Base-by-base conservation (phyloP, 768 basidiomycete species). In the Mycena latifolia region DNA sequence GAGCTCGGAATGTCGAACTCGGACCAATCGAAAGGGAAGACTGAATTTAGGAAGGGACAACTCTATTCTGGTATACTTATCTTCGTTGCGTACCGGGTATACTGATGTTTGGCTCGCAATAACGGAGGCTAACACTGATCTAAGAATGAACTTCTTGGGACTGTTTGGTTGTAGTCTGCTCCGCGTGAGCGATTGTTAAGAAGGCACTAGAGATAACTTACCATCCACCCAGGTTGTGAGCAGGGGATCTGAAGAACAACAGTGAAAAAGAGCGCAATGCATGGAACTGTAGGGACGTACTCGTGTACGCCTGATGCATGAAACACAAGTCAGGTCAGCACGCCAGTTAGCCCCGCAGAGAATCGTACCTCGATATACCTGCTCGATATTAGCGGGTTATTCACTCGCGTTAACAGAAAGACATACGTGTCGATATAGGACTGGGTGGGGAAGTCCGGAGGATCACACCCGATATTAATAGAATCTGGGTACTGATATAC, bases 401-500 rank as follows among this genome's bases (percentile, higher is more conserved):
- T n/a, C n/a, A n/a, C n/a, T n/a, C n/a, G n/a, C n/a, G 14, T 35
- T 6, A 14, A 6, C 33, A 35, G 33, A 31, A 48, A 46, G 24
- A 53, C 69, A 67, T 85, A 84, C 74, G 83, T 84, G 39, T 85
- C 70, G 67, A 92, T 93, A 73, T 92, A 93, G 22, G 79, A 77
- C 43, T 80, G 77, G 0, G 92, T 93, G 3, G 92, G 91, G 71
- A 78, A 85, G 47, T 85, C 81, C 41, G 74, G 66, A 20, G 91
- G 91, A 69, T 89, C 85, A 73, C 91, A 92, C 20, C 91, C 91
- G 31, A 90, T 77, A 73, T 90, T 91, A 48, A 79, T 76, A 47
- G 77, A 67, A 53, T 81, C 76, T 63, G 79, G 76, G 24, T 84
- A 84, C 74, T 92, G 92, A 74, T 92, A 93, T 11, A 93, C 89